Base-by-base conservation (phyloP, 371 early-diverging fungal genomes). In the Coemansia sp. region DNA sequence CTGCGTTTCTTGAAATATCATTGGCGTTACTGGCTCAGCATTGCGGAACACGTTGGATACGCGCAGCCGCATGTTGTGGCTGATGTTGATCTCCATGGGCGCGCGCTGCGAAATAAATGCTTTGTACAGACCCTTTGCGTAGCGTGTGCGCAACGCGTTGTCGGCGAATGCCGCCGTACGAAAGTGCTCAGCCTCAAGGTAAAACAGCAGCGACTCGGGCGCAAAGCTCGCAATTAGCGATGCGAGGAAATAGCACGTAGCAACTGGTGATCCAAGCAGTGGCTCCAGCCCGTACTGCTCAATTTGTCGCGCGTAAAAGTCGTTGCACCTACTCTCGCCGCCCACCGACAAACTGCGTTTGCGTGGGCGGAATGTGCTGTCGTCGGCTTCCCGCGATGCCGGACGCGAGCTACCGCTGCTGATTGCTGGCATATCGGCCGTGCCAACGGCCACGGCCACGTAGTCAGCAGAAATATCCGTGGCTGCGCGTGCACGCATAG, bases 281-380 rank as follows among this genome's bases (percentile, higher is more conserved):
- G 75, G 42, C 57, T 62, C 63, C 53, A 75, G 63, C 32, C 75
- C 75, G 50, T 75, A 75, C 60, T 66, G 66, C 41, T 75, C 75
- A 32, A 75, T 66, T 50, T 75, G 75, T 32, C 75, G 62, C 26
- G 60, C 70, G 51, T 63, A 75, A 20, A 75, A 75, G 31, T 47
- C 71, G 36, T 53, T 47, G 57, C 75, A 71, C 38, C 40, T 52
- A 39, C 52, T 55, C 43, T 75, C 75, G 42, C 75, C 75, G 39
- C 75, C 75, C 2, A 75, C 75, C 4, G 75, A 75, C 36, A 75
- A 49, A 49, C 75, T 75, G 31, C 75, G 75, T 57, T 75, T 75
- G 76, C 77, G 62, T 70, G 82, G 63, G 62, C 81, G 62, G 68
- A 80, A 70, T 65, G 56, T 6, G 81, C 82, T 69, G 82, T 80